Evolutionary conservation across 345 rosid genomes (phyloP).

Genomic region (Linum trigynum): DNA sequence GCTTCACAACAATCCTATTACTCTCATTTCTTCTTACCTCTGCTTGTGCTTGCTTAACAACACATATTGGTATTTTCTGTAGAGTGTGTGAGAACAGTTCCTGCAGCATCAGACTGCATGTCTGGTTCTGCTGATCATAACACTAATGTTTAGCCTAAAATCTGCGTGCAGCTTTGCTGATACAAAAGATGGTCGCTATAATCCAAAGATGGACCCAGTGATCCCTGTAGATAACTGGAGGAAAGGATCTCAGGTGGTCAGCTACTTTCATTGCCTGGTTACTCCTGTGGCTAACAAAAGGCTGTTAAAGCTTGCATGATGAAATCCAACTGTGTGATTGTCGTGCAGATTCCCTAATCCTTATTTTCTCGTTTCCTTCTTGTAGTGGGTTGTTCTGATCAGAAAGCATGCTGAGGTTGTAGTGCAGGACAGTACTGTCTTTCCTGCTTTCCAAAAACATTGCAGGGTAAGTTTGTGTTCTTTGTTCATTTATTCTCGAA

Average conservation of each 20-base stretch:
- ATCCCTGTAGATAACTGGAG: conserved; percentile 87
- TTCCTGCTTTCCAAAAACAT: conserved; percentile 76
- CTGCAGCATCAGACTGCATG: not conserved
- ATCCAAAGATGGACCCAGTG: conserved; percentile 76
- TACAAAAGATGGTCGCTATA: conserved; percentile 90
- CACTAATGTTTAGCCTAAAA: not conserved
- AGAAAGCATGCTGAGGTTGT: conserved; percentile 83
- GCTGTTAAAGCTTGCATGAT: not conserved
- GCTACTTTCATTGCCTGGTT: conserved; percentile 11
- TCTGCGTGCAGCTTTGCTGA: conserved; percentile 77
- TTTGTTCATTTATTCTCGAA: not conserved
- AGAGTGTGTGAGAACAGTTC: not conserved
- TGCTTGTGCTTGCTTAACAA: not conserved
- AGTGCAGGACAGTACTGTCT: conserved; percentile 68
- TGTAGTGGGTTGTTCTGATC: conserved; percentile 83
- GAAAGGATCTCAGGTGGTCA: conserved; percentile 91
- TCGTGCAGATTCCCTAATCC: conserved; percentile 10
- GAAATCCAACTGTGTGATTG: conserved; percentile 10
- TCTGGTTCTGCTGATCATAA: not conserved
- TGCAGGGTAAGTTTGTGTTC: conserved; percentile 53
- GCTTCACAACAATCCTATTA: not conserved
- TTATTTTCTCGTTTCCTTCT: conserved; percentile 17
- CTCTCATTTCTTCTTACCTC: not conserved
- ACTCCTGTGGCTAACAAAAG: conserved; percentile 1
- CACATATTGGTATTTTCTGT: not conserved